Evolutionary conservation across 306 rosid genomes (phyloP), one percentile per base, ranked within the genome.

Genomic region (Quercus berberidifolia): DNA sequence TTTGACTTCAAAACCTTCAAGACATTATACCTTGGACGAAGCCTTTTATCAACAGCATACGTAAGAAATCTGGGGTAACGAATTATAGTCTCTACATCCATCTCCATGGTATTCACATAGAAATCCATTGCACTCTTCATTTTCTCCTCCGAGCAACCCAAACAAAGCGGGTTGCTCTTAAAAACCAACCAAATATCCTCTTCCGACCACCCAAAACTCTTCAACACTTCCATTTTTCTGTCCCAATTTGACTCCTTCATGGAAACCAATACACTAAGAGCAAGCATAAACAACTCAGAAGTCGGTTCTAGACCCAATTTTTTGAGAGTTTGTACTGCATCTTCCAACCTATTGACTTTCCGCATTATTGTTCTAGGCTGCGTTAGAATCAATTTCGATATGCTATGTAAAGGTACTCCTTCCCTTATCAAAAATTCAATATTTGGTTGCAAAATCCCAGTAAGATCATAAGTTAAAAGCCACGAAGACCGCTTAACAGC

Each of bases 141-240:
- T 80, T 80, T 80, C 74, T 74, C 69, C 79, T 65, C 79, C 19
- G 79, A 74, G 74, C 74, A 35, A 35, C 52, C 79, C 26, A 80
- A 80, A 74, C 6, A 74, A 18, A 0, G 6, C n/a, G 82, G 82
- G 10, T 38, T 31, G 55, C 18, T 55, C 59, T 69, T 70, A 6
- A 74, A 74, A 12, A 78, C 55, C 8, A 1, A 23, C 7, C 52
- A 41, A 74, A 80, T 28, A 5, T 54, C 79, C 4, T 74, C 25
- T 25, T 80, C 83, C 6, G 83, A 74, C 79, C 79, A 80, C 20
- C 83, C 83, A 18, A 74, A 80, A 38, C 78, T 74, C 83, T 80
- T 74, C 18, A 74, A 74, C 41, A 64, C 43, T 12, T 54, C 51
- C 4, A 80, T 4, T 74, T 80, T 80, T 28, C 63, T 78, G 35